Base-by-base conservation (phyloP, 257 asterid species). In the Primulina tabacum region DNA sequence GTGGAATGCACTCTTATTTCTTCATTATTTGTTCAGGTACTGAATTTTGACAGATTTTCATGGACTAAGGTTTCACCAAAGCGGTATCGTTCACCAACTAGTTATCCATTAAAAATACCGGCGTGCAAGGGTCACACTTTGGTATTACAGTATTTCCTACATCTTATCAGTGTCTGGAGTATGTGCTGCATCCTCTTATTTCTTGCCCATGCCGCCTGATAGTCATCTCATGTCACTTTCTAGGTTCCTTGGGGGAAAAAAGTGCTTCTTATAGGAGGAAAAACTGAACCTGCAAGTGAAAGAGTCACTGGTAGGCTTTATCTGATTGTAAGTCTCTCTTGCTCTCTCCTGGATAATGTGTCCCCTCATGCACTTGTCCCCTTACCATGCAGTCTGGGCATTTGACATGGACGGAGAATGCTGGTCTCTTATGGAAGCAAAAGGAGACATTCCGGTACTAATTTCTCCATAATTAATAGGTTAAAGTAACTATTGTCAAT, bases 191-290 rank as follows among this genome's bases (percentile, higher is more conserved):
- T 24, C 63, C 57, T 33, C 20, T 26, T 72, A 30, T 60, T 58
- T 78, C 65, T 26, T 64, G 37, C 33, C 53, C 70, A 62, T 18
- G 53, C 58, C 60, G 7, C 35, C 59, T 66, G 59, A 64, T 34
- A 28, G 47, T 38, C 56, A 40, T 70, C 20, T 62, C 55, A 35
- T 67, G 60, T 73, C 63, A 26, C 70, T 75, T 70, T 77, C 20
- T 81, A 94, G 99, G 90, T 94, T 56, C 88, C 97, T 43, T 91
- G 99, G 99, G 99, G 97, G 0, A 91, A 86, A 82, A 94, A 90
- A 75, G 85, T 91, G 76, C 97, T 94, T 73, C 85, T 91, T 71
- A 84, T 94, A 75, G 99, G 99, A 72, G 99, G 99, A 69, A 91
- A 83, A 76, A 89, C 92, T 38, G 97, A 94, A 68, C 96, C 99